Base-by-base conservation (phyloP, 805 yeast species). In the Sungouiozyma intestinalis region DNA sequence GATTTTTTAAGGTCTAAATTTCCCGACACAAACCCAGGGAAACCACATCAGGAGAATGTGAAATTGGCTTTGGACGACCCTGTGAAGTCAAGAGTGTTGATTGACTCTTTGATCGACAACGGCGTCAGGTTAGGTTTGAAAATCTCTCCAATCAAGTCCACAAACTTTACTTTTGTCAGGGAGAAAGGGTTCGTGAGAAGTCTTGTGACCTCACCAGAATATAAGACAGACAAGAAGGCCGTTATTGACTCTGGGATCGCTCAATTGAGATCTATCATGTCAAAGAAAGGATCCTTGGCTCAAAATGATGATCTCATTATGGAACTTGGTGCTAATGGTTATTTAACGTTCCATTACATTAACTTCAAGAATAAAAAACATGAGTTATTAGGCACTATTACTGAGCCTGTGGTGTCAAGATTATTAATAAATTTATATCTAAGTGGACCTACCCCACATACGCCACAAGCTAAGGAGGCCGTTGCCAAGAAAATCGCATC, bases 91-190 rank as follows among this genome's bases (percentile, higher is more conserved):
- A 64, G 68, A 8, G 67, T 72, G 2, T 54, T 85, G 16, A 61
- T 85, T 21, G 69, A 72, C 16, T 68, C 72, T 42, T 64, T 88
- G 38, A 57, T 87, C 34, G 76, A 74, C 35, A 61, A 74, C 9
- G 75, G 78, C 13, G 73, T 81, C 31, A 72, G 77, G 44, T 72
- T 86, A 50, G 67, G 79, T 36, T 80, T 87, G 19, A 70, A 94
- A 48, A 80, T 90, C 45, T 79, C 82, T 9, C 97, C 98, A 0
- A 78, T 81, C 15, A 75, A 96, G 57, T 86, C 84, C 60, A 90
- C 97, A 1, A 97, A 90, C 63, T 87, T 83, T 63, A 77, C 78
- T 48, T 97, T 92, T 58, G 64, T 90, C 54, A 75, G 83, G 49
- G 97, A 92, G 57, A 97, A 97, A 0, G 46, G 46, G 34, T 74